A percentile compares a stretch with the other conserved stretches of the same genome.
Conservation (phyloP, 345 rosid species). For the Iberis pinnata region DNA sequence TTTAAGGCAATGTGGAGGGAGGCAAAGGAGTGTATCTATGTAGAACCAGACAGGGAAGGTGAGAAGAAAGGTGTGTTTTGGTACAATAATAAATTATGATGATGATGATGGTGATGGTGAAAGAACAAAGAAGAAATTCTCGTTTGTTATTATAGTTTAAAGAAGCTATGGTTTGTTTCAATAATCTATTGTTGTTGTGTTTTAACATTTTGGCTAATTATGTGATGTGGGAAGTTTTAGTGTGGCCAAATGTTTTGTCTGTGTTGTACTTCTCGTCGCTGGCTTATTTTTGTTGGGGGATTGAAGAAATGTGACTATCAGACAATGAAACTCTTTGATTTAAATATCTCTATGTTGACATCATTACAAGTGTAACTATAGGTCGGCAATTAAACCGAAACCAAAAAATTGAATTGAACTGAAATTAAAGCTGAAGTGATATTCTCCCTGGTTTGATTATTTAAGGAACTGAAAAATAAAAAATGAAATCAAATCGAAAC, state of each 20-base stretch:
- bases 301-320: neutral
- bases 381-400: too few species aligned
- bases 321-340: too few species aligned
- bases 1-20: constrained; percentile 77
- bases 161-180: constrained; percentile 17
- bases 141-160: too few species aligned
- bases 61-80: constrained; percentile 68
- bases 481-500: too few species aligned
- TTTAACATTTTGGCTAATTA: constrained; percentile 21
- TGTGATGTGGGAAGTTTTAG: constrained; percentile 16
- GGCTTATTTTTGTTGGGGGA: constrained; percentile 1
- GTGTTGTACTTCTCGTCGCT: constrained; percentile 23
- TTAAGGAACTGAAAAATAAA: too few species aligned
- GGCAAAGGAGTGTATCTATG: constrained; percentile 81
- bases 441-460: too few species aligned
- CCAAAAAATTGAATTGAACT: too few species aligned
- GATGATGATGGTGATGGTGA: constrained; percentile 8
- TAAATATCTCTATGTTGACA: neutral
- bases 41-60: constrained; percentile 57
- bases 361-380: too few species aligned
- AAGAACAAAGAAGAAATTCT: neutral
- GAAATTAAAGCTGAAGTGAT: too few species aligned
- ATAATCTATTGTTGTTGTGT: constrained; percentile 20
- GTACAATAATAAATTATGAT: constrained; percentile 58
- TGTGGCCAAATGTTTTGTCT: neutral